Conservation (phyloP, 306 rosid species). For the Sechiopsis laciniata region DNA sequence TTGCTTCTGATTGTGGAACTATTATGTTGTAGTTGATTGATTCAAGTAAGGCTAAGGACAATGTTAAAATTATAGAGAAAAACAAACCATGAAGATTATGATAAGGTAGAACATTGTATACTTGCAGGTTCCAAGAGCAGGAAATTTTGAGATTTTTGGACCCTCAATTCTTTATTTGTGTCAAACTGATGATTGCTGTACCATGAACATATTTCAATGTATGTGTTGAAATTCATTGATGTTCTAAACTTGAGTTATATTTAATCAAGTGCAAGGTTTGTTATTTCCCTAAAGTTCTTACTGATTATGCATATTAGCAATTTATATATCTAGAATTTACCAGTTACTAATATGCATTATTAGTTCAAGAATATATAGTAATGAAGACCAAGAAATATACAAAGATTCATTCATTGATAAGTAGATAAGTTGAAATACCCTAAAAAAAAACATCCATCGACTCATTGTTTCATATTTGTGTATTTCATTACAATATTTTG, state of each 20-base stretch:
- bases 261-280: not conserved
- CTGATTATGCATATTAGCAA: not conserved
- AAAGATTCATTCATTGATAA: too few species aligned
- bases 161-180: slow-evolving; percentile 46
- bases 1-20: not conserved
- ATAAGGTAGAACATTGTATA: slow-evolving; percentile 20
- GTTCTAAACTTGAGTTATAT: slow-evolving; percentile 17
- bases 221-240: slow-evolving; percentile 31
- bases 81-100: too few species aligned
- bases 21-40: not conserved
- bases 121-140: slow-evolving; percentile 29
- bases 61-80: slow-evolving; percentile 2
- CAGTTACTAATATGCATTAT: too few species aligned
- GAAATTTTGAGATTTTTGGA: slow-evolving; percentile 29
- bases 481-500: too few species aligned
- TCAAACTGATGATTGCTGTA: slow-evolving; percentile 30
- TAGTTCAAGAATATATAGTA: too few species aligned
- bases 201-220: slow-evolving; percentile 25
- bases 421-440: too few species aligned
- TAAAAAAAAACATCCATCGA: too few species aligned
- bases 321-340: too few species aligned
- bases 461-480: too few species aligned
- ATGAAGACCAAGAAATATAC: too few species aligned
- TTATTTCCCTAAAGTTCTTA: not conserved
- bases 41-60: not conserved